Percentiles rank a stretch among this genome's conserved stretches.
These are phyloP conservation scores for Quercus glauca DNA, from an alignment of 306 rosid genomes.

Conservation along the genomic window DNA sequence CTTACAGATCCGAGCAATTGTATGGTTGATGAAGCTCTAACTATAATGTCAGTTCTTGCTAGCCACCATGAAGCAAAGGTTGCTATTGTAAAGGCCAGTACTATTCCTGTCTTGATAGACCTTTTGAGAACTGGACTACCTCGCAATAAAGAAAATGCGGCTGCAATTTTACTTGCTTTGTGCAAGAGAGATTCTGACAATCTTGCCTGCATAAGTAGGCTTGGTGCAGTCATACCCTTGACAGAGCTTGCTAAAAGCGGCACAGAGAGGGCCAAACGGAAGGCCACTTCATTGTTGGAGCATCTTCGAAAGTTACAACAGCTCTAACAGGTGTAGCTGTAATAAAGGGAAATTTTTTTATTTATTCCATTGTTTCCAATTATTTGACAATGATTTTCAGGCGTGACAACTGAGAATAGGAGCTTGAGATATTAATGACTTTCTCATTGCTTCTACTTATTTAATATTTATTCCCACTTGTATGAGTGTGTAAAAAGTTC, in stretches of 20 bases:
- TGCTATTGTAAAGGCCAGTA: slow-evolving; percentile 78
- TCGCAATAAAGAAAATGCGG: slow-evolving; percentile 82
- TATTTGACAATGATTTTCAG: slow-evolving; percentile 36
- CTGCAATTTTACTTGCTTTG: slow-evolving; percentile 84
- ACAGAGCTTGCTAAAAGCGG: slow-evolving; percentile 74
- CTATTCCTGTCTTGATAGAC: slow-evolving; percentile 85
- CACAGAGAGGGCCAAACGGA: slow-evolving; percentile 89
- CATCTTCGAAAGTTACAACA: slow-evolving; percentile 75
- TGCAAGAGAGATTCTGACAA: slow-evolving; percentile 79
- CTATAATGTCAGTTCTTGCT: slow-evolving; percentile 92
- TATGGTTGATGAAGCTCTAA: slow-evolving; percentile 88
- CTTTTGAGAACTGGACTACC: slow-evolving; percentile 81
- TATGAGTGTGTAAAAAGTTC: slow-evolving; percentile 54
- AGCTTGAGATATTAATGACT: slow-evolving; percentile 51
- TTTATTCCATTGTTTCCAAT: slow-evolving; percentile 32
- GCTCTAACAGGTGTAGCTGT: slow-evolving; percentile 34
- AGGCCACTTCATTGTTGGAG: slow-evolving; percentile 84
- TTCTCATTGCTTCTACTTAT: slow-evolving; percentile 51
- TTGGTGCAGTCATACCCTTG: slow-evolving; percentile 83
- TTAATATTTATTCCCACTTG: slow-evolving; percentile 35
- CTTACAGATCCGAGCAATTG: slow-evolving; percentile 74
- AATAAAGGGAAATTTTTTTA: slow-evolving; percentile 18
- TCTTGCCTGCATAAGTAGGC: slow-evolving; percentile 79
- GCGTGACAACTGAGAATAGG: slow-evolving; percentile 49
- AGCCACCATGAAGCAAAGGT: slow-evolving; percentile 87